Evolutionary conservation across 805 yeast genomes (phyloP).

Genomic region (Scheffersomyces stipitis): DNA sequence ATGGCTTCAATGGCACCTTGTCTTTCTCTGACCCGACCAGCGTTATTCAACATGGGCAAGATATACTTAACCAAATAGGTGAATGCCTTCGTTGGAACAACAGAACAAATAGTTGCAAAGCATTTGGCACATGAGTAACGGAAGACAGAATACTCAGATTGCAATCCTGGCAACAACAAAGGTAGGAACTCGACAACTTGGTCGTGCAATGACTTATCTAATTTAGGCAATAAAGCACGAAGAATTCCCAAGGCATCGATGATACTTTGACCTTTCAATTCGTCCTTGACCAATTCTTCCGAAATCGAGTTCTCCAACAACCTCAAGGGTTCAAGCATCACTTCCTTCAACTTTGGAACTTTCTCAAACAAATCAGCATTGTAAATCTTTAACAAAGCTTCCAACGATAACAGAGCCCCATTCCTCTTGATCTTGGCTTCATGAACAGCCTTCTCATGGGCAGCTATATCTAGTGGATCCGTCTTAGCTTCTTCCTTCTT

Average conservation of each 20-base stretch:
- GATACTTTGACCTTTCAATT: conserved; percentile 66
- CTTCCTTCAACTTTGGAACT: conserved; percentile 64
- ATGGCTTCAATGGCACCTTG: conserved; percentile 94
- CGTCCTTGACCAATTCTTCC: conserved; percentile 34
- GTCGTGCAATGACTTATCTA: conserved; percentile 49
- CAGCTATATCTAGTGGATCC: conserved; percentile 60
- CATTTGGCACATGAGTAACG: conserved; percentile 90
- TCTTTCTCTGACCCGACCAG: conserved; percentile 66
- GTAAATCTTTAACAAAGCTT: conserved; percentile 53
- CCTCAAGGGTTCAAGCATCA: conserved; percentile 66
- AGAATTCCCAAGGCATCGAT: conserved; percentile 85
- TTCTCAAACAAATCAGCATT: conserved; percentile 53
- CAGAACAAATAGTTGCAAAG: conserved; percentile 73
- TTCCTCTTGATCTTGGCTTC: conserved; percentile 79
- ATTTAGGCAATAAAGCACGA: conserved; percentile 66
- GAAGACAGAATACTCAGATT: conserved; percentile 75
- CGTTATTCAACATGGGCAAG: conserved; percentile 78
- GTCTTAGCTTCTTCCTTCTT: conserved; percentile 72
- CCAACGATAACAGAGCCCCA: conserved; percentile 77
- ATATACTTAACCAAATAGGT: conserved; percentile 75
- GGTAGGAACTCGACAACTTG: conserved; percentile 47
- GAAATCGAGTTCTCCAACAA: conserved; percentile 28
- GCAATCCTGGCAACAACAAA: conserved; percentile 53
- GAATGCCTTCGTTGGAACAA: conserved; percentile 68
- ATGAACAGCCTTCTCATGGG: conserved; percentile 60